These are phyloP conservation scores for Xanthoceras sorbifolium DNA, from an alignment of 345 rosid genomes.

Conservation along the genomic window DNA sequence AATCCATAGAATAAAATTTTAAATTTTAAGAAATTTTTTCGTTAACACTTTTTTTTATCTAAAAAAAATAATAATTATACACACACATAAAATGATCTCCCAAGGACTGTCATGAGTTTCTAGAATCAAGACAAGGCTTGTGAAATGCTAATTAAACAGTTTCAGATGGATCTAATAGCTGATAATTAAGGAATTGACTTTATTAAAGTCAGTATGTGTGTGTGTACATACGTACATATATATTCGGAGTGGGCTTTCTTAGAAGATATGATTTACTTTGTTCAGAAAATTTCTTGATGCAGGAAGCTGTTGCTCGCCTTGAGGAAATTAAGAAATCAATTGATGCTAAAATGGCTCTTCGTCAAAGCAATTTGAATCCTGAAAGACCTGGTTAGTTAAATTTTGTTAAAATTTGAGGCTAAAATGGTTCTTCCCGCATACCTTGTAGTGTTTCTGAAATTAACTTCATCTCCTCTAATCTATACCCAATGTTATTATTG, in stretches of 20 bases:
- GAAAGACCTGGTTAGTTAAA: constrained; percentile 82
- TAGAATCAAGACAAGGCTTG: neutral
- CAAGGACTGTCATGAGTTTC: neutral
- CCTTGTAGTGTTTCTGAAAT: neutral
- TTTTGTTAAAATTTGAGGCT: neutral
- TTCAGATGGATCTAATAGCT: no score
- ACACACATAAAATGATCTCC: neutral
- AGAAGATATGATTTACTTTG: neutral
- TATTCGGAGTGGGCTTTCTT: neutral
- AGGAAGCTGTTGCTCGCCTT: constrained; percentile 91
- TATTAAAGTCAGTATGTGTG: neutral
- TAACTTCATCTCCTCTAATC: neutral
- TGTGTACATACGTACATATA: neutral
- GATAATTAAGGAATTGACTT: no score
- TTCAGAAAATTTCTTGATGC: constrained; percentile 17
- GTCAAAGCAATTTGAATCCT: constrained; percentile 88
- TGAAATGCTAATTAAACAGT: neutral
- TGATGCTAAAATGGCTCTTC: constrained; percentile 86
- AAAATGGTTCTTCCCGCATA: neutral
- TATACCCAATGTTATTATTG: neutral
- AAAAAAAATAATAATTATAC: neutral
- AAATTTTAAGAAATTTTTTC: neutral
- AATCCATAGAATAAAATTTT: neutral
- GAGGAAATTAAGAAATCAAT: constrained; percentile 84
- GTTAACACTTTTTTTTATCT: neutral